Evolutionary conservation across 1,284 basidiomycete species (phyloP), one percentile per base, ranked within the genome.

Genomic region (Melampsora americana): DNA sequence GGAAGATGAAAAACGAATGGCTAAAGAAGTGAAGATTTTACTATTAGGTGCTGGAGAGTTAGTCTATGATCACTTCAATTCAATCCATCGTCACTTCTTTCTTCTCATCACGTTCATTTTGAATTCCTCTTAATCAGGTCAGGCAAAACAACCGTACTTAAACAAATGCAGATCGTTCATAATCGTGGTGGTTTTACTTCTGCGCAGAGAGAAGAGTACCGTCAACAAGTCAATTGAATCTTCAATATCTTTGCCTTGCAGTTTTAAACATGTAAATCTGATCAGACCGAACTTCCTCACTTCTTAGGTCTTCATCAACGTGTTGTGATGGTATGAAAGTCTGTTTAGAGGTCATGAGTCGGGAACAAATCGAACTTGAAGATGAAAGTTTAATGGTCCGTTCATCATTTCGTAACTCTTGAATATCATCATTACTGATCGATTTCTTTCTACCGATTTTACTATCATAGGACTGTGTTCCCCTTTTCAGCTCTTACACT

Each of bases 1-100:
- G 11, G 79, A 81, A 26, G 79, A 80, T 50, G 80, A 81, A 73
- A 66, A 78, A 48, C 71, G 76, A 14, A 39, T 79, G 48, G 76
- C 78, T 1, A 77, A 71, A 44, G 79, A 82, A 46, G 77, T 81
- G 77, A 82, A 82, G 78, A 80, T 82, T 42, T 66, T 80, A 5
- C 62, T 78, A 78, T 77, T 78, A n/a, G 74, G 67, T 20, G 46
- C 69, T 23, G 62, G 56, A 39, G 48, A 60, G 26, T 75, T 28
- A 62, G 73, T 62, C 50, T 5, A 16, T n/a, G n/a, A n/a, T n/a
- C n/a, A n/a, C n/a, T n/a, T 26, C 64, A 35, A 18, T 20, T 26
- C 4, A n/a, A 39, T n/a, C 2, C 28, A 28, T 16, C 42, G 16
- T 39, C 44, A 30, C 20, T 35, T 46, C 20, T 50, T 23, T 50